Percentiles rank a stretch among this genome's conserved stretches.
These are phyloP conservation scores for Malus hybrid DNA, from an alignment of 331 rosid genomes.

Conservation along the genomic window DNA sequence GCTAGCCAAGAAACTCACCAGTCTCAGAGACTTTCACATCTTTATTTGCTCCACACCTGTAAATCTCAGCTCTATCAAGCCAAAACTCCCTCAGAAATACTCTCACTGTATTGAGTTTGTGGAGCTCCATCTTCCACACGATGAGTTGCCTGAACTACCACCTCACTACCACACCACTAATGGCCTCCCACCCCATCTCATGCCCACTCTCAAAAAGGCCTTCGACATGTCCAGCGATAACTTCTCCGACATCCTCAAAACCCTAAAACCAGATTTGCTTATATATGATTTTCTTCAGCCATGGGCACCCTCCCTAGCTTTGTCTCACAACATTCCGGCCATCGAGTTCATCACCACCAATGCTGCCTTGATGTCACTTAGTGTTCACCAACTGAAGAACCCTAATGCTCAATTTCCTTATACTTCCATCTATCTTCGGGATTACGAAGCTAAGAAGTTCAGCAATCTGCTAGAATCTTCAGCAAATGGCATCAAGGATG, in stretches of 20 bases:
- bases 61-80: background rate
- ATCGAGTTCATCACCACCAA: constrained; percentile 6
- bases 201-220: no score
- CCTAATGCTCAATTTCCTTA: constrained; percentile 2
- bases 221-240: no score
- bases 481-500: background rate
- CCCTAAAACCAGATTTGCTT: no score
- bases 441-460: background rate
- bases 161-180: no score
- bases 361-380: background rate
- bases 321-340: constrained; percentile 13
- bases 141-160: constrained; percentile 1
- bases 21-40: background rate
- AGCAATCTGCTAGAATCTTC: background rate
- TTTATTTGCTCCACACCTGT: constrained; percentile 16
- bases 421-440: background rate
- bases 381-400: background rate
- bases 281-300: no score
- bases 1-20: constrained; percentile 15
- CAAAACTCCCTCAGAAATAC: background rate
- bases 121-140: constrained; percentile 25
- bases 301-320: constrained; percentile 22
- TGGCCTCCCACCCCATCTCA: no score
- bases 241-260: no score
- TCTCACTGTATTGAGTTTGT: background rate